Evolutionary conservation across 441 rosid species (phyloP).

Genomic region (Rhodomyrtus psidioides): DNA sequence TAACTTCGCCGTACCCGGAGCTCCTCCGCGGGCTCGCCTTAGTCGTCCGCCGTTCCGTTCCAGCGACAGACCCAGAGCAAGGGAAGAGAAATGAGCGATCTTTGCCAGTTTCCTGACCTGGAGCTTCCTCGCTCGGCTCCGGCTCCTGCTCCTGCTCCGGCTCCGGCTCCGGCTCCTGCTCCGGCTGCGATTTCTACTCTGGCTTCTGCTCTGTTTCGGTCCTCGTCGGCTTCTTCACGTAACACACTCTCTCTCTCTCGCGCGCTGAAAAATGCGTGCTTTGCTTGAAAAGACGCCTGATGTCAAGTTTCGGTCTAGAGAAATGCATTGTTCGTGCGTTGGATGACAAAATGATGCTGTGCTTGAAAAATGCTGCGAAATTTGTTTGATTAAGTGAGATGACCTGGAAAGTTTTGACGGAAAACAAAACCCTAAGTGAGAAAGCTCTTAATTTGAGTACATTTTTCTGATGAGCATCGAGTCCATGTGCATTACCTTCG

Average conservation of each 20-base stretch:
- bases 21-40: not conserved
- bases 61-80: not conserved
- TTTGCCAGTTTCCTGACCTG: not conserved
- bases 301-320: not conserved
- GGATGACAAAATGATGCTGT: not conserved
- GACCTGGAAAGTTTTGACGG: not conserved
- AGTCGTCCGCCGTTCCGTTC: not conserved
- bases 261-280: not conserved
- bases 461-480: not conserved
- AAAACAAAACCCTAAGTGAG: not conserved
- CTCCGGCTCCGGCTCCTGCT: not conserved
- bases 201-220: not conserved
- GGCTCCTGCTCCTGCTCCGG: not conserved
- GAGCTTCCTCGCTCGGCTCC: not conserved
- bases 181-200: not conserved
- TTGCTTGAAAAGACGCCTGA: not conserved
- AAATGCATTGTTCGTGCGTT: not conserved
- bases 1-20: not conserved
- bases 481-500: not conserved
- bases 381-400: not conserved
- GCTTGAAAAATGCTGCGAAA: not conserved
- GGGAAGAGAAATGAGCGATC: not conserved
- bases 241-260: not conserved
- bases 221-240: not conserved
- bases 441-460: not conserved